phyloP scores from a whole-genome alignment of 495 filamentous ascomycete genomes.

The Tuber indicum region DNA sequence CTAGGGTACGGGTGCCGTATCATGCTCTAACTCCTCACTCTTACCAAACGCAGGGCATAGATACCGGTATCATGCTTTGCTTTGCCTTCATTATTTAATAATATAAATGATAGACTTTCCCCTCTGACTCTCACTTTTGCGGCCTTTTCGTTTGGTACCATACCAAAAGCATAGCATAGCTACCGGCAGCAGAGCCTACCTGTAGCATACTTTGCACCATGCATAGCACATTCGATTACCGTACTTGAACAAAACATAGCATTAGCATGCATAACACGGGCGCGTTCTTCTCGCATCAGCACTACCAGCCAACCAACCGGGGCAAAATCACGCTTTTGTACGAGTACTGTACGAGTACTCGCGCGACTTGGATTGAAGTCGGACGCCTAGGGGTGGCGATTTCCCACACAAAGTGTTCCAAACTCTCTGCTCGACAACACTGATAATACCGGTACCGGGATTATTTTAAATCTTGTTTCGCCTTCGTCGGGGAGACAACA shows the following conservation, averaged over 20 bases:
- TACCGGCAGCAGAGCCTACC: neutral
- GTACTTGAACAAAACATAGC: neutral
- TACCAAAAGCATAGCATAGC: neutral
- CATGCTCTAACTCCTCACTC: neutral
- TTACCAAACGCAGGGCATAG: neutral
- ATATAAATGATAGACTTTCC: neutral
- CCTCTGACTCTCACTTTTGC: neutral
- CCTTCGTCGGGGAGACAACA: neutral
- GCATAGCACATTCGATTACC: neutral
- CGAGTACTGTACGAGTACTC: too few species aligned
- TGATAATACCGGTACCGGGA: neutral
- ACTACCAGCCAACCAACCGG: neutral
- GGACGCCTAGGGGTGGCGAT: neutral
- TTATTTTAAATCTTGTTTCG: neutral
- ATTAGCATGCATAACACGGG: neutral
- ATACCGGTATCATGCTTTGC: neutral
- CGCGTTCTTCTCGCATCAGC: neutral
- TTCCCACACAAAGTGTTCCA: neutral
- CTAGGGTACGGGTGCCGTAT: too few species aligned
- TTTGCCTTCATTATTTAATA: too few species aligned
- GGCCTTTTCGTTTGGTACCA: neutral
- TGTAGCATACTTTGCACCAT: neutral
- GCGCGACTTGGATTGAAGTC: neutral
- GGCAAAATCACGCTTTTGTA: neutral
- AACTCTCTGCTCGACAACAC: neutral